phyloP scores from a whole-genome alignment of 169 alveolate genomes.

The Plasmodium vivax region DNA sequence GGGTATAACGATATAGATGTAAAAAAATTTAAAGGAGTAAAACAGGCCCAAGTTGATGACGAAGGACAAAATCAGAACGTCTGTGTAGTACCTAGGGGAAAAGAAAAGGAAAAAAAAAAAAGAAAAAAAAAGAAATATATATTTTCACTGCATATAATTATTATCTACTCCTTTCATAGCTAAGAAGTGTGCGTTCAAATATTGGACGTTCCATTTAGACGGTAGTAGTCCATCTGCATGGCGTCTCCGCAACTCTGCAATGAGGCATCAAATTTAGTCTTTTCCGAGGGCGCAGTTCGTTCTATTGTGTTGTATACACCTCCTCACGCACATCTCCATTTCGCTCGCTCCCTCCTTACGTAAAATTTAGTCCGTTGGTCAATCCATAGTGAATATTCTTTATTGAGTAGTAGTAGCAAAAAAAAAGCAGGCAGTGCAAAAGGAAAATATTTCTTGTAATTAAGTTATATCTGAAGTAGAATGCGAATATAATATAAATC shows the following conservation, averaged over 20 bases:
- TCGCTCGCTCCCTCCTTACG: conserved; percentile 24
- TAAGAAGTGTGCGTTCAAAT: not conserved
- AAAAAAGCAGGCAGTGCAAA: conserved; percentile 42
- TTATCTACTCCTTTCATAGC: not conserved
- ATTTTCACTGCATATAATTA: not conserved
- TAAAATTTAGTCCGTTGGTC: conserved; percentile 49
- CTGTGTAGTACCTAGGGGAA: conserved; percentile 52
- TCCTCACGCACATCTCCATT: not conserved
- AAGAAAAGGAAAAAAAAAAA: not conserved
- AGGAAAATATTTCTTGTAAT: conserved; percentile 54
- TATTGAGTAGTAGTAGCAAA: conserved; percentile 61
- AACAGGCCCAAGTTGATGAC: conserved; percentile 51
- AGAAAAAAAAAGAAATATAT: not conserved
- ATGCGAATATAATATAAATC: conserved; percentile 42
- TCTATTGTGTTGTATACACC: not conserved
- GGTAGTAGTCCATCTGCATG: not conserved
- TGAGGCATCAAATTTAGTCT: not conserved
- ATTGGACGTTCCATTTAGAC: not conserved
- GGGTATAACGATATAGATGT: conserved; percentile 60
- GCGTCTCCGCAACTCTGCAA: not conserved
- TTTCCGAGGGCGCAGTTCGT: not conserved
- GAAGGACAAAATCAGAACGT: conserved; percentile 58
- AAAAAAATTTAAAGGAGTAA: conserved; percentile 69
- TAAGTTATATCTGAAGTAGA: conserved; percentile 35
- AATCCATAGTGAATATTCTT: conserved; percentile 67